phyloP scores from a whole-genome alignment of 345 rosid species.

The Melastoma malabathricum region DNA sequence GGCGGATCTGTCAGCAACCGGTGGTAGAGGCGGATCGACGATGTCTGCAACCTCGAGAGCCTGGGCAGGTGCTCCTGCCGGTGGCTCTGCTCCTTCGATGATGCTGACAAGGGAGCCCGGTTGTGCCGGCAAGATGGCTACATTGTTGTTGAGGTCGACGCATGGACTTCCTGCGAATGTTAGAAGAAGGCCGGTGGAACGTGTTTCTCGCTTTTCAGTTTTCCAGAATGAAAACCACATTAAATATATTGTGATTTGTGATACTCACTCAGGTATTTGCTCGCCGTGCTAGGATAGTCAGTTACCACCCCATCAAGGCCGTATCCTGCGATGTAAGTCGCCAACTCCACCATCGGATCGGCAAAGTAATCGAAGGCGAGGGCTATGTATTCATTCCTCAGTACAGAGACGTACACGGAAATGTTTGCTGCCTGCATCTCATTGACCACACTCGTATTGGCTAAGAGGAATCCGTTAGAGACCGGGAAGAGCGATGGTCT shows the following conservation, averaged over 20 bases:
- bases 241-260: too few relatives aligned
- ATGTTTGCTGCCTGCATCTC: constrained; percentile 51
- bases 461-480: constrained; percentile 23
- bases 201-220: too few relatives aligned
- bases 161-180: constrained; percentile 49
- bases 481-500: constrained; percentile 28
- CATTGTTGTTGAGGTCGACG: constrained; percentile 19
- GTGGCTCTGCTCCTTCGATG: constrained; percentile 16
- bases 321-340: constrained; percentile 33
- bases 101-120: constrained; percentile 31
- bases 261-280: constrained; percentile 53
- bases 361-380: constrained; percentile 56
- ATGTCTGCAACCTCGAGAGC: constrained; percentile 34
- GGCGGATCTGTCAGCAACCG: constrained; percentile 19
- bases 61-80: constrained; percentile 31
- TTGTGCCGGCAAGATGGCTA: constrained; percentile 34
- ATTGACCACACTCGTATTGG: constrained; percentile 27
- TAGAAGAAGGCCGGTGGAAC: too few relatives aligned
- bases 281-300: constrained; percentile 69
- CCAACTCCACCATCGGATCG: constrained; percentile 59
- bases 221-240: too few relatives aligned
- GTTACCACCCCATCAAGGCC: constrained; percentile 60
- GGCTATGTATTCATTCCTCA: constrained; percentile 54
- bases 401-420: constrained; percentile 46
- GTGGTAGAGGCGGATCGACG: constrained; percentile 75